A percentile compares a stretch with the other conserved stretches of the same genome.
These are phyloP conservation scores for Mrakia hoshinonis DNA, from an alignment of 768 basidiomycete species.

Conservation along the genomic window DNA sequence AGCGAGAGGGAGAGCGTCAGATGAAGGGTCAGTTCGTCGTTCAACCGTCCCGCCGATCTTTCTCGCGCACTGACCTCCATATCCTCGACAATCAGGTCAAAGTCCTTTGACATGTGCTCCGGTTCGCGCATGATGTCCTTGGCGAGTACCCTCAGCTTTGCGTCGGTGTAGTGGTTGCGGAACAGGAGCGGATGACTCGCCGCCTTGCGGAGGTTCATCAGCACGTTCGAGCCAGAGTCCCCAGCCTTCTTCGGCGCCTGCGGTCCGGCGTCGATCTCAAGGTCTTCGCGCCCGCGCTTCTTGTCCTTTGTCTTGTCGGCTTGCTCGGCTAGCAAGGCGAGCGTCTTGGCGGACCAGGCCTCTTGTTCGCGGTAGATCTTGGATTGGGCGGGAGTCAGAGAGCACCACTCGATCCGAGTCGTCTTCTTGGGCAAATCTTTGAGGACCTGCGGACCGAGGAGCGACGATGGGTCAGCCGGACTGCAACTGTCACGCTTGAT, in stretches of 20 bases:
- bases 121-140: conserved; percentile 80
- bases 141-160: conserved; percentile 62
- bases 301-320: conserved; percentile 38
- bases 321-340: conserved; percentile 48
- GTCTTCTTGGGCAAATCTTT: conserved; percentile 86
- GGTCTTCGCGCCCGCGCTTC: conserved; percentile 14
- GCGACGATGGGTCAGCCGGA: not conserved
- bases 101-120: conserved; percentile 74
- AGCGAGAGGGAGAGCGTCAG: not conserved
- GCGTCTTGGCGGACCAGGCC: conserved; percentile 69
- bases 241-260: conserved; percentile 34
- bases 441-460: conserved; percentile 55
- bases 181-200: conserved; percentile 95
- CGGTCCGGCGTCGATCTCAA: conserved; percentile 24
- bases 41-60: not conserved
- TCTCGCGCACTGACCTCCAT: conserved; percentile 49
- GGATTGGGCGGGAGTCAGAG: conserved; percentile 73
- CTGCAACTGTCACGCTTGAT: no score
- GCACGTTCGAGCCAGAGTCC: conserved; percentile 81
- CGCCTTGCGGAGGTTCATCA: conserved; percentile 96
- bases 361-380: conserved; percentile 79
- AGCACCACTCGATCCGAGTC: conserved; percentile 91
- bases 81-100: conserved; percentile 86
- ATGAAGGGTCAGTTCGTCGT: not conserved
- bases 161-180: conserved; percentile 71